A percentile compares a stretch with the other conserved stretches of the same genome.
These are phyloP conservation scores for Sicyos edulis DNA, from an alignment of 306 rosid species.

Conservation along the genomic window DNA sequence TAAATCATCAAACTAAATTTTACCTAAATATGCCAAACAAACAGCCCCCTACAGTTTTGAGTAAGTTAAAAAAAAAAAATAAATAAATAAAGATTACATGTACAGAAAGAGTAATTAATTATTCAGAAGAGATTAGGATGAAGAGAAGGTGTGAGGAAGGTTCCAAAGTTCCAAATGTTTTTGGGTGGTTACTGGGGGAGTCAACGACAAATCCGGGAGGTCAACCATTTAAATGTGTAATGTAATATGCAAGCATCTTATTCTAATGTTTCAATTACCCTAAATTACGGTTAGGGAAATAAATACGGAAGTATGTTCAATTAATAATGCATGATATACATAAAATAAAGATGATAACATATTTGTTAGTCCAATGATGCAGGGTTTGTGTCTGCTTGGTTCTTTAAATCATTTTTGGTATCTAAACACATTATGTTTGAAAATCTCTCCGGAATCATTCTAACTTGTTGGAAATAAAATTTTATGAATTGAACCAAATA, in stretches of 20 bases:
- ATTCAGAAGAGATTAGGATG: not conserved
- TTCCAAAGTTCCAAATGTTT: not conserved
- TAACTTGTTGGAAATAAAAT: too few relatives aligned
- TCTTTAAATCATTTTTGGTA: too few relatives aligned
- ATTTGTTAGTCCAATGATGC: not conserved
- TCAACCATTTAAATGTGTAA: not conserved
- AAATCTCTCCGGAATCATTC: too few relatives aligned
- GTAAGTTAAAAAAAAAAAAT: too few relatives aligned
- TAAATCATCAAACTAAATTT: too few relatives aligned
- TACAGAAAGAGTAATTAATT: not conserved
- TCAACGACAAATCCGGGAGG: conserved; percentile 1
- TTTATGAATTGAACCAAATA: too few relatives aligned
- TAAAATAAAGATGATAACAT: not conserved
- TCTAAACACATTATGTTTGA: too few relatives aligned
- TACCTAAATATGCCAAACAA: too few relatives aligned
- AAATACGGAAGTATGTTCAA: not conserved
- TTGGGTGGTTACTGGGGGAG: conserved; percentile 7
- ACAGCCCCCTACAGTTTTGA: too few relatives aligned
- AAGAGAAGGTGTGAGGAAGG: not conserved
- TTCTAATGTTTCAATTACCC: not conserved
- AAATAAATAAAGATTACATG: too few relatives aligned
- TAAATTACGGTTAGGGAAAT: not conserved
- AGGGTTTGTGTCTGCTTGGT: too few relatives aligned
- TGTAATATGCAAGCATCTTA: not conserved
- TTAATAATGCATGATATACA: not conserved